These are phyloP conservation scores for Globisporangium cylindrosporum DNA, from an alignment of 352 stramenopile species.

Conservation along the genomic window DNA sequence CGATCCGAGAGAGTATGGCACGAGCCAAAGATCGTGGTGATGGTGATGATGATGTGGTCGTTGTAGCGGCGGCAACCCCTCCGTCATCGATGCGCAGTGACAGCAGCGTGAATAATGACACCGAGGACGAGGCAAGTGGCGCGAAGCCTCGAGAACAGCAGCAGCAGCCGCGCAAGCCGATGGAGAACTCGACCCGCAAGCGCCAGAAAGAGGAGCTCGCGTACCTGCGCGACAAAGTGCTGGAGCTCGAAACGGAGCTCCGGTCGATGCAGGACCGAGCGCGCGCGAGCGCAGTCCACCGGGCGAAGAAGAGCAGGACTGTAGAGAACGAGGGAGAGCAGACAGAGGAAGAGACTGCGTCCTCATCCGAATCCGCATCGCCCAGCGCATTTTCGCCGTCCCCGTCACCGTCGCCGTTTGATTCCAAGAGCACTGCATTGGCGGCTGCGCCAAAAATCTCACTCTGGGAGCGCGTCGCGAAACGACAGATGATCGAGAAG, in stretches of 20 bases:
- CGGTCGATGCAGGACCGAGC: slow-evolving; percentile 6
- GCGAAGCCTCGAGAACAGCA: neutral
- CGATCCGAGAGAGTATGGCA: too few relatives aligned
- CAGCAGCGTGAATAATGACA: neutral
- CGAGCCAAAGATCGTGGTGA: neutral
- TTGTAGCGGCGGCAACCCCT: neutral
- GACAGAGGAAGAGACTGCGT: slow-evolving; percentile 1
- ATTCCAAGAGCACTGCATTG: neutral
- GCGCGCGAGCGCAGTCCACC: neutral
- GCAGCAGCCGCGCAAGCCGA: slow-evolving; percentile 18
- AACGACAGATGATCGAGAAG: slow-evolving; percentile 23
- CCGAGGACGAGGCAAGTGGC: neutral
- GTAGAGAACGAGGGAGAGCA: neutral
- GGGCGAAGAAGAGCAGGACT: neutral
- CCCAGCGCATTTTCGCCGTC: slow-evolving; percentile 3
- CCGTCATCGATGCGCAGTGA: neutral
- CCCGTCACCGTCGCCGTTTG: neutral
- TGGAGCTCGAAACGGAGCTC: slow-evolving; percentile 39
- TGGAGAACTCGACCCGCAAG: slow-evolving; percentile 52
- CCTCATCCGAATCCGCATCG: neutral
- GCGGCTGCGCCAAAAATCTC: slow-evolving; percentile 1
- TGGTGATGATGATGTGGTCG: neutral
- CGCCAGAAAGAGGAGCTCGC: slow-evolving; percentile 53
- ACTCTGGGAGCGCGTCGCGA: slow-evolving; percentile 32
- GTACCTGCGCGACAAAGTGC: slow-evolving; percentile 46